Evolutionary conservation across 768 basidiomycete species (phyloP), one percentile per base, ranked within the genome.

Genomic region (Hericium coralloides): DNA sequence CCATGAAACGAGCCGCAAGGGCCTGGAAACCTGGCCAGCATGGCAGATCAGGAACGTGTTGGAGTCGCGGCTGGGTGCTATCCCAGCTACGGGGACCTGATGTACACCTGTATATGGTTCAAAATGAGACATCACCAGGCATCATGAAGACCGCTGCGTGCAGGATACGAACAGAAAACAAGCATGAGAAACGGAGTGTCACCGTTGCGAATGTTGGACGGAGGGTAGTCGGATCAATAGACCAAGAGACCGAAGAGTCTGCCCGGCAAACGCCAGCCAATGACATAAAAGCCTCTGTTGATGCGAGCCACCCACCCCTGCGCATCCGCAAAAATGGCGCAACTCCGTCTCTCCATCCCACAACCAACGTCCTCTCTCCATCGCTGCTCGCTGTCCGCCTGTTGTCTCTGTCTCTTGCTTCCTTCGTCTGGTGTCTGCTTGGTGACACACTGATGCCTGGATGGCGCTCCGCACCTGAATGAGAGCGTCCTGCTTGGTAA

Each of bases 221-320:
- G 26, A 5, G 2, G 26, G 6, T 31, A 7, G 6, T 31, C 26
- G 26, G 26, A 31, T 31, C 26, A 31, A 31, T 31, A 31, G 4
- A 31, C 20, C 39, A 38, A 12, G 22, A 18, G 22, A 20, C 18
- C 52, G 38, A 52, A 38, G 36, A 10, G 23, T 23, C 51, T 9
- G 25, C 26, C 37, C 51, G 51, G 51, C 14, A 15, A n/a, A 6
- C 17, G 20, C 7, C n/a, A 45, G 23, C 59, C 59, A 60, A 60
- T 60, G 43, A 60, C 52, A 57, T 20, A 60, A 57, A 39, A 43
- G 59, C 59, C 59, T 60, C 59, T 8, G 36, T 15, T 48, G 20
- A 15, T 22, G n/a, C 17, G 22, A 26, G 45, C 45, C 25, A 15
- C 37, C 14, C 14, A 12, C 15, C 2, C 41, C n/a, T 17, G 22